A percentile compares a stretch with the other conserved stretches of the same genome.
Conservation (phyloP, 2,329 filamentous ascomycete genomes). For the Trichophyton simii region DNA sequence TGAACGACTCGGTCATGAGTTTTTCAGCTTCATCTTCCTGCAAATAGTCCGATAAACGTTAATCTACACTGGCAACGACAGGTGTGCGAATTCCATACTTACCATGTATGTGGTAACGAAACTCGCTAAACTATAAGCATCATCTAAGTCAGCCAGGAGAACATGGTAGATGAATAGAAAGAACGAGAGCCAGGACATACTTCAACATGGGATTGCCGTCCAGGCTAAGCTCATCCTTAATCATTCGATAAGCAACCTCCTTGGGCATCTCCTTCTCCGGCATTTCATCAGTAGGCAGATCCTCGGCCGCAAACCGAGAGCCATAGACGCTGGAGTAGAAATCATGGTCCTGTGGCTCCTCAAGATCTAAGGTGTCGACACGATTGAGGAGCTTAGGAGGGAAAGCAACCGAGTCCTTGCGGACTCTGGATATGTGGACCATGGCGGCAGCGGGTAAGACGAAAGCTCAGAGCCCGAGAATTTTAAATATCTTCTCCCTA, state of each 20-base stretch:
- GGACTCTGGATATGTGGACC: conserved; percentile 32
- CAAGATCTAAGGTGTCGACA: conserved; percentile 37
- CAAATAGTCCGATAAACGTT: conserved; percentile 1
- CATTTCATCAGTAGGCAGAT: conserved; percentile 75
- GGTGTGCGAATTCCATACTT: conserved; percentile 18
- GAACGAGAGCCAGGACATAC: conserved; percentile 17
- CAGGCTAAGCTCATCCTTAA: conserved; percentile 83
- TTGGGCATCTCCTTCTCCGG: conserved; percentile 81
- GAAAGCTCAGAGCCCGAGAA: not conserved
- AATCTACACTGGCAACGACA: not conserved
- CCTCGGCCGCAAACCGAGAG: conserved; percentile 65
- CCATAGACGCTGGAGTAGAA: conserved; percentile 76
- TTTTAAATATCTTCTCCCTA: not conserved
- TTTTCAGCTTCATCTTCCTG: conserved; percentile 90
- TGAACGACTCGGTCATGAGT: conserved; percentile 83
- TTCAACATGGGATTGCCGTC: conserved; percentile 80
- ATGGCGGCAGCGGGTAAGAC: conserved; percentile 15
- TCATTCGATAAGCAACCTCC: conserved; percentile 90
- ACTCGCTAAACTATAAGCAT: conserved; percentile 55
- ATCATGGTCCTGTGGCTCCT: conserved; percentile 33
- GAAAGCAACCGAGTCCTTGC: conserved; percentile 27
- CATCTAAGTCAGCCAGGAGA: not conserved
- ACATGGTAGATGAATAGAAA: not conserved
- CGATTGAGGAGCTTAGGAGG: conserved; percentile 26
- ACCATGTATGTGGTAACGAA: conserved; percentile 98